Evolutionary conservation across 345 rosid genomes (phyloP).

Genomic region (Eucalyptus curtisii): DNA sequence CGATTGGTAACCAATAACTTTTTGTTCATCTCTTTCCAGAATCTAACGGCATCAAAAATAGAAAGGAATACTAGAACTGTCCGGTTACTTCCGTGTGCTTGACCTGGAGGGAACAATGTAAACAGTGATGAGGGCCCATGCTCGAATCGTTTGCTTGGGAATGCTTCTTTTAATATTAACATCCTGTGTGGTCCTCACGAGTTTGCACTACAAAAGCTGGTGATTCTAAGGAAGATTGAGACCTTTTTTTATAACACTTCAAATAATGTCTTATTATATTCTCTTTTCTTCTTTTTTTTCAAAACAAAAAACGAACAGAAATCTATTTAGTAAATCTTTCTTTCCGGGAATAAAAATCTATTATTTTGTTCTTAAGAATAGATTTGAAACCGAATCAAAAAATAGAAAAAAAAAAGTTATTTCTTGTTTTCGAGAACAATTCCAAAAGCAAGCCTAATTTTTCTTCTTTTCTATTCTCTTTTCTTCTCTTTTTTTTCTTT

Average conservation of each 20-base stretch:
- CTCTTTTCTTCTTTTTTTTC: accelerated
- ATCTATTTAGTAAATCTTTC: too few species aligned
- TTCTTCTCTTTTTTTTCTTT: too few species aligned
- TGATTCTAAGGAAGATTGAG: neutral
- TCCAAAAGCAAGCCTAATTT: too few species aligned
- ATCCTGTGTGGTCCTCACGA: neutral
- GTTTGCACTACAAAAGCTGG: neutral
- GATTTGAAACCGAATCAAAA: accelerated
- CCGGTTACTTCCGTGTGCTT: neutral
- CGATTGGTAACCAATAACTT: neutral
- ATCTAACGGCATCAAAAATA: neutral
- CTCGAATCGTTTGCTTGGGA: neutral
- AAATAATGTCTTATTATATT: accelerated
- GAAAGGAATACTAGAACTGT: neutral
- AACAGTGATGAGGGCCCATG: neutral
- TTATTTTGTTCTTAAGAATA: too few species aligned
- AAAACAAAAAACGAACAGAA: accelerated
- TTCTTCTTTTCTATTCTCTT: too few species aligned
- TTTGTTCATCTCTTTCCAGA: accelerated
- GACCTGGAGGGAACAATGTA: neutral
- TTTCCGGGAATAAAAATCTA: accelerated
- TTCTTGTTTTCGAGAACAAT: accelerated
- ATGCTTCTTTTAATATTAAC: neutral
- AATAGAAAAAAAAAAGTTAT: accelerated
- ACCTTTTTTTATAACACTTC: too few species aligned